Evolutionary conservation across 176 grass and related monocot genomes (phyloP).

Genomic region (Themeda triandra): DNA sequence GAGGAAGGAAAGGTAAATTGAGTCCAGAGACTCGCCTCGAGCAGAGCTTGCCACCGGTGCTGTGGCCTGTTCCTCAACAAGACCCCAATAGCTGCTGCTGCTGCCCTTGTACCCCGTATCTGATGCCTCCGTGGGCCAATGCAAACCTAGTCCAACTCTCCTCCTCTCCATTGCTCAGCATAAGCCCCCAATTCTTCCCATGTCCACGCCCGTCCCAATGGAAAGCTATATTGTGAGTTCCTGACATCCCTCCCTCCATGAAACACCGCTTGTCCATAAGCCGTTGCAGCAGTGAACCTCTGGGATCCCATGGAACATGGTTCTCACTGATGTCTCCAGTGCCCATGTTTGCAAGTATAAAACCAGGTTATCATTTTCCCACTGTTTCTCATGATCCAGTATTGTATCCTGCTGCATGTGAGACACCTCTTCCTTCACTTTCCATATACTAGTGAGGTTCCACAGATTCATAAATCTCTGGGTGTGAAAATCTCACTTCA

Average conservation of each 20-base stretch:
- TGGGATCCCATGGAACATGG: background rate
- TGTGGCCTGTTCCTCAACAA: no score
- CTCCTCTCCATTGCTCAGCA: background rate
- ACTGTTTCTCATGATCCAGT: background rate
- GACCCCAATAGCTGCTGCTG: no score
- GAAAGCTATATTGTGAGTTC: background rate
- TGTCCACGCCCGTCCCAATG: background rate
- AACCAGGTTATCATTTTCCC: background rate
- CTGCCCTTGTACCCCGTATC: background rate
- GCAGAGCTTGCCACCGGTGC: background rate
- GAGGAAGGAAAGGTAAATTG: background rate
- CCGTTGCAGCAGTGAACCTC: background rate
- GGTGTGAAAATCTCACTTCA: background rate
- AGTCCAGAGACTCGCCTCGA: background rate
- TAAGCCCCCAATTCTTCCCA: background rate
- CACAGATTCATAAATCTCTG: background rate
- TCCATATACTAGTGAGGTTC: background rate
- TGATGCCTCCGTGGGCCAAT: background rate
- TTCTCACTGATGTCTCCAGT: background rate
- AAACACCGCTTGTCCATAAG: background rate
- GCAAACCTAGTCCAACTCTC: background rate
- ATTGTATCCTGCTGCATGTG: background rate
- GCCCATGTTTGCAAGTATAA: background rate
- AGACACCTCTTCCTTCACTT: background rate
- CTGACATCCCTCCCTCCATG: background rate